Evolutionary conservation across 2,329 filamentous ascomycete species (phyloP), one percentile per base, ranked within the genome.

Genomic region (Zarea fungicola): DNA sequence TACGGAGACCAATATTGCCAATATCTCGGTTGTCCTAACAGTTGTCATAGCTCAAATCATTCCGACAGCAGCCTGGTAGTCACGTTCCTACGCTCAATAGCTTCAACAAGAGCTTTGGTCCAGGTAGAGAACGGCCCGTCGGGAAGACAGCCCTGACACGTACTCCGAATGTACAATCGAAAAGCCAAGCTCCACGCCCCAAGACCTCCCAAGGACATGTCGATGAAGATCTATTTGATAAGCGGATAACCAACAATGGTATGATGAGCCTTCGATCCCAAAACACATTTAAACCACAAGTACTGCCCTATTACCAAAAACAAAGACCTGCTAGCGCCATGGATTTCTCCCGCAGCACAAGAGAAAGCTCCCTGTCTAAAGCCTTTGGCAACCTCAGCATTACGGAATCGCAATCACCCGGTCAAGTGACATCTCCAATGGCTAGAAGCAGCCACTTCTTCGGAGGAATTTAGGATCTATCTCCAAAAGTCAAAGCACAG

Each of bases 21-120:
- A n/a, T n/a, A n/a, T n/a, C n/a, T n/a, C n/a, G n/a, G n/a, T n/a
- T n/a, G n/a, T n/a, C n/a, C n/a, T n/a, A n/a, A n/a, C n/a, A n/a
- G n/a, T n/a, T 21, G 9, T 19, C 11, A 16, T 39, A 42, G 36
- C 40, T 36, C 19, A 52, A 4, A 48, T 54, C 31, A 52, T 64
- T 68, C 52, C 67, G 69, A 59, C 65, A 67, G 57, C 66, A 64
- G 41, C 67, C 69, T 42, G 56, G 46, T 22, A 39, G 54, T 8
- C 41, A 57, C 36, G 47, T 41, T 18, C 19, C 60, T 21, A 58
- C 65, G 5, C 68, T 69, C 46, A 73, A 68, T 54, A 73, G 70
- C 52, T 81, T 83, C 54, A 73, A 77, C 13, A 78, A 73, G 52
- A 84, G 78, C 57, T 63, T 81, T 23, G 80, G 82, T 1, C 72